phyloP scores from a whole-genome alignment of 371 early-diverging fungal species.

The Actinomucor elegans region DNA sequence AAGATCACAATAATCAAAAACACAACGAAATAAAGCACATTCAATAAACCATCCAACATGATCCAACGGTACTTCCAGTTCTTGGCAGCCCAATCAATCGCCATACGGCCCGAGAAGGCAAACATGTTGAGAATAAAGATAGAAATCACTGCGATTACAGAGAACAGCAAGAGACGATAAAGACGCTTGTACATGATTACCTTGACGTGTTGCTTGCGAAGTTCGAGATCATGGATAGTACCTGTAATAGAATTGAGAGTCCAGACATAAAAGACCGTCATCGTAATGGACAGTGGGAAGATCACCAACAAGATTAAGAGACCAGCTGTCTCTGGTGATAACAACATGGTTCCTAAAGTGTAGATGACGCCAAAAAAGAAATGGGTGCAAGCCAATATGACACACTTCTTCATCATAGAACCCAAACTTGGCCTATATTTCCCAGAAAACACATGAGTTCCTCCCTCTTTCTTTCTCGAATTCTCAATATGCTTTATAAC shows the following conservation, averaged over 20 bases:
- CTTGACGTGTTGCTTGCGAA: slow-evolving; percentile 85
- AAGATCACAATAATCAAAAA: slow-evolving; percentile 76
- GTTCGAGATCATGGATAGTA: slow-evolving; percentile 46
- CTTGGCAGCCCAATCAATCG: slow-evolving; percentile 69
- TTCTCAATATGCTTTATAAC: not conserved
- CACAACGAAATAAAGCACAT: slow-evolving; percentile 79
- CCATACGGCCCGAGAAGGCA: slow-evolving; percentile 60
- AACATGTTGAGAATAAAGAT: slow-evolving; percentile 85
- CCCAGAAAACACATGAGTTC: not conserved
- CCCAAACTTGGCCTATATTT: slow-evolving; percentile 88
- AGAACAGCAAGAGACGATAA: slow-evolving; percentile 77
- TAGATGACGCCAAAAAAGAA: slow-evolving; percentile 90
- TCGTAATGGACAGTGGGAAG: slow-evolving; percentile 85
- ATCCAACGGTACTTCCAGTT: slow-evolving; percentile 92
- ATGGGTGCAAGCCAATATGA: slow-evolving; percentile 75
- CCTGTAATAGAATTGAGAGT: slow-evolving; percentile 51
- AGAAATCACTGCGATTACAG: slow-evolving; percentile 68
- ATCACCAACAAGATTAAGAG: slow-evolving; percentile 77
- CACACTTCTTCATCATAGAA: slow-evolving; percentile 84
- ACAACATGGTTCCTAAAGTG: slow-evolving; percentile 77
- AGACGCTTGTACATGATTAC: slow-evolving; percentile 87
- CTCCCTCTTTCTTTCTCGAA: not conserved
- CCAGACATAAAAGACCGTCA: slow-evolving; percentile 95
- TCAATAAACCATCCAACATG: slow-evolving; percentile 87
- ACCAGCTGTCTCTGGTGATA: slow-evolving; percentile 71